These are phyloP conservation scores for Haplosporangium sp. DNA, from an alignment of 371 early-diverging fungal species.

Conservation along the genomic window DNA sequence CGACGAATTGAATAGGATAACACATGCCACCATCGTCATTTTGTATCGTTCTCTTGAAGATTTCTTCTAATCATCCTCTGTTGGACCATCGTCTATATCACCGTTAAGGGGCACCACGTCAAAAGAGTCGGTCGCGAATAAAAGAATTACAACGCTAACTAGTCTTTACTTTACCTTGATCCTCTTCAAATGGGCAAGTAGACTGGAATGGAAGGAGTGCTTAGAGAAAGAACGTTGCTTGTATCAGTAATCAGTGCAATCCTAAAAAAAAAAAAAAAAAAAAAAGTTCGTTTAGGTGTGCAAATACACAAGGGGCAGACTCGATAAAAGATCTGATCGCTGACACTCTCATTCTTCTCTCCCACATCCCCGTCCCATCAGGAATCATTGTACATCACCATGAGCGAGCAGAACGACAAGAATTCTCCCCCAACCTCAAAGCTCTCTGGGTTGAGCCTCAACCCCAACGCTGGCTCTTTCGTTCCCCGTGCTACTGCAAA, in stretches of 20 bases:
- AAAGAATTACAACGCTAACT: slow-evolving; percentile 14
- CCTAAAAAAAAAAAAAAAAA: neutral
- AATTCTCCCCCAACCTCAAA: slow-evolving; percentile 32
- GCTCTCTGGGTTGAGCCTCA: slow-evolving; percentile 61
- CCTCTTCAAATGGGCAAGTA: slow-evolving; percentile 25
- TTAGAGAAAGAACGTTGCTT: slow-evolving; percentile 35
- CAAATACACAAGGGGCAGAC: neutral
- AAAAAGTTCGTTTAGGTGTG: neutral
- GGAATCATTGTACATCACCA: slow-evolving; percentile 8
- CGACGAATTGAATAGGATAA: slow-evolving; percentile 19
- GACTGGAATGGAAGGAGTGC: slow-evolving; percentile 44
- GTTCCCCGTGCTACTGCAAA: slow-evolving; percentile 61
- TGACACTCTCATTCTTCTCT: neutral
- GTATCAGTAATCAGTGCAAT: slow-evolving; percentile 14
- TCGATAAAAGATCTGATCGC: neutral
- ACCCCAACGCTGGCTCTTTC: slow-evolving; percentile 66
- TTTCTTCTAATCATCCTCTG: slow-evolving; percentile 52
- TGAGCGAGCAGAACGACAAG: slow-evolving; percentile 44
- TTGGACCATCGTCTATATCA: slow-evolving; percentile 52
- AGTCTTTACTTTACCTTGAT: slow-evolving; percentile 39
- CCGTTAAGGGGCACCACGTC: slow-evolving; percentile 30
- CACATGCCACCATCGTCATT: slow-evolving; percentile 52
- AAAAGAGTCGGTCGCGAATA: slow-evolving; percentile 37
- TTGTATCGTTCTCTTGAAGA: slow-evolving; percentile 46
- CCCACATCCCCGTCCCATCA: slow-evolving; percentile 7